Evolutionary conservation across 1,284 basidiomycete genomes (phyloP).

Genomic region (Stereum hirsutum): DNA sequence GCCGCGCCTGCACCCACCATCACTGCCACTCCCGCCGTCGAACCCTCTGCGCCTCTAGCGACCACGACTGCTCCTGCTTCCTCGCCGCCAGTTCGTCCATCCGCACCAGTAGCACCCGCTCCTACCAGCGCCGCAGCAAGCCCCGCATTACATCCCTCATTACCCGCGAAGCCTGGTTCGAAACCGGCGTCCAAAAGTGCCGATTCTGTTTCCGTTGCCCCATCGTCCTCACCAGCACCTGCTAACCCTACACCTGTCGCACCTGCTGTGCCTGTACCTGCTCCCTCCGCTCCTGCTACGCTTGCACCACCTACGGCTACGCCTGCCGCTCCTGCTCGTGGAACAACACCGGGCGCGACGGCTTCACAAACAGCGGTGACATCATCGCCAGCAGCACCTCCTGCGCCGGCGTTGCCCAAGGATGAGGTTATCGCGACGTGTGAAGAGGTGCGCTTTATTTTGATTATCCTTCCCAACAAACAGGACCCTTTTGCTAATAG

Average conservation of each 20-base stretch:
- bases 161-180: slow-evolving; percentile 41
- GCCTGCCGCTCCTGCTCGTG: slow-evolving; percentile 5
- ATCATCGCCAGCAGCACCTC: slow-evolving; percentile 18
- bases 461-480: not conserved
- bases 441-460: slow-evolving; percentile 43
- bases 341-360: slow-evolving; percentile 16
- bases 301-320: slow-evolving; percentile 12
- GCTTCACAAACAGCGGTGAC: slow-evolving; percentile 16
- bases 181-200: not conserved
- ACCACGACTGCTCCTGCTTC: not conserved
- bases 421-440: slow-evolving; percentile 47
- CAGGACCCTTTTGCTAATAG: not conserved
- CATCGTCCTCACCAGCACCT: not conserved
- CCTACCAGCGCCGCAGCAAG: slow-evolving; percentile 12
- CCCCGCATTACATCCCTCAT: slow-evolving; percentile 54
- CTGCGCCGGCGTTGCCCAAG: slow-evolving; percentile 15
- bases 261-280: not conserved
- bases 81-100: not conserved
- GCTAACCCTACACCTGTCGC: not conserved
- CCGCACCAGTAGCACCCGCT: slow-evolving; percentile 8
- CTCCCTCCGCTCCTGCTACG: not conserved
- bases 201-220: not conserved
- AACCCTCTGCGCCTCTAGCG: not conserved
- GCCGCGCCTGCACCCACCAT: slow-evolving; percentile 13
- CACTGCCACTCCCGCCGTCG: slow-evolving; percentile 8